These are phyloP conservation scores for Sporothrix curviconia DNA, from an alignment of 2,329 filamentous ascomycete genomes.

Conservation along the genomic window DNA sequence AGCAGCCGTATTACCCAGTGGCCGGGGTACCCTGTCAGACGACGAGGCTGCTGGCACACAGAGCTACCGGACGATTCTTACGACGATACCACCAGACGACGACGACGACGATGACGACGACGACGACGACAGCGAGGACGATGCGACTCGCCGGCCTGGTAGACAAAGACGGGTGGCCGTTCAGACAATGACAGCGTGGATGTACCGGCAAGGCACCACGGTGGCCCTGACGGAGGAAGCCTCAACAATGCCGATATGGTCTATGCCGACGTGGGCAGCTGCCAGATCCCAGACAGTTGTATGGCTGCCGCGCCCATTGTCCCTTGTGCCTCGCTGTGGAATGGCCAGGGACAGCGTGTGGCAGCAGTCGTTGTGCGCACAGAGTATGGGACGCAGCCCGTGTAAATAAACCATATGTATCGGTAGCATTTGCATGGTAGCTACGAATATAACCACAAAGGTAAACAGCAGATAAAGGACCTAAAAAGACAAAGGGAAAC, in stretches of 20 bases:
- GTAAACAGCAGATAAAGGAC: too few relatives aligned
- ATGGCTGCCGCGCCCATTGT: slow-evolving; percentile 25
- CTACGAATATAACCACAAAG: neutral
- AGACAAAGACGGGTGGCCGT: slow-evolving; percentile 5
- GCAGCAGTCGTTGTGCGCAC: slow-evolving; percentile 28
- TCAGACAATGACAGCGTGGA: neutral
- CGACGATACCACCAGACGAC: neutral
- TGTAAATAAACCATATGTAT: neutral
- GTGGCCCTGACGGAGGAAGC: neutral
- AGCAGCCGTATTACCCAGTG: neutral
- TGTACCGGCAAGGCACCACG: neutral
- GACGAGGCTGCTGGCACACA: too few relatives aligned
- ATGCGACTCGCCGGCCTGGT: neutral
- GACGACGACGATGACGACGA: slow-evolving; percentile 3
- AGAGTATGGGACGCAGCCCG: neutral
- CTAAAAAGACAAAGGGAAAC: too few relatives aligned
- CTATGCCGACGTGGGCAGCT: slow-evolving; percentile 12
- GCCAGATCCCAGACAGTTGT: neutral
- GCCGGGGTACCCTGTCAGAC: too few relatives aligned
- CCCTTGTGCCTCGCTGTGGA: slow-evolving; percentile 39
- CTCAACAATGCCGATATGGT: slow-evolving; percentile 7
- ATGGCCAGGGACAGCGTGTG: slow-evolving; percentile 29
- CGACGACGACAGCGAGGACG: neutral
- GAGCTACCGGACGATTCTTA: neutral
- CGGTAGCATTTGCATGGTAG: neutral